Percentiles rank a stretch among this genome's conserved stretches.
Evolutionary conservation across 805 yeast species (phyloP).

Genomic region (Lipomyces orientalis): DNA sequence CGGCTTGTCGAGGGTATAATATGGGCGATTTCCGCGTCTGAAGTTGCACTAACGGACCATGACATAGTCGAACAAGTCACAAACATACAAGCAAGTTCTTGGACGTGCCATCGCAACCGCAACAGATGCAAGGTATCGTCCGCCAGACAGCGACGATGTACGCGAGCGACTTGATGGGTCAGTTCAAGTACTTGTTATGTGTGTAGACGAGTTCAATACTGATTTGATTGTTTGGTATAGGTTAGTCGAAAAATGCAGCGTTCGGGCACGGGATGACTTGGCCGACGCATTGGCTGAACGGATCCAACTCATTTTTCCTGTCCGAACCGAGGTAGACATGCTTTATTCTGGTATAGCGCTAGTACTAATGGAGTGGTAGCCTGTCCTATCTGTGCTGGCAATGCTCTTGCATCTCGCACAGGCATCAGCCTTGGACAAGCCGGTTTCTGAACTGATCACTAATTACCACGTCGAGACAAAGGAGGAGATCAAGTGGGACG

Average conservation of each 20-base stretch:
- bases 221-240: constrained; percentile 13
- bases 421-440: constrained; percentile 19
- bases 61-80: constrained; percentile 15
- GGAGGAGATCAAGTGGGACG: constrained; percentile 38
- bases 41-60: not conserved
- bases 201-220: not conserved
- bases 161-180: constrained; percentile 26
- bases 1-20: constrained; percentile 16
- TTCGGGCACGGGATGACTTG: constrained; percentile 43
- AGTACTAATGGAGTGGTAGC: constrained; percentile 5
- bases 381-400: constrained; percentile 22
- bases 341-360: not conserved
- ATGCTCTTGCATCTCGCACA: constrained; percentile 38
- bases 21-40: not conserved
- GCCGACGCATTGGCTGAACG: constrained; percentile 40
- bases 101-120: constrained; percentile 19
- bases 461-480: constrained; percentile 8
- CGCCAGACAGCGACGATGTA: constrained; percentile 18
- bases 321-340: constrained; percentile 29
- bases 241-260: constrained; percentile 41
- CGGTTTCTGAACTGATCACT: constrained; percentile 16
- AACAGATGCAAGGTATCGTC: not conserved
- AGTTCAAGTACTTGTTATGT: not conserved
- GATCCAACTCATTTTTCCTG: constrained; percentile 34
- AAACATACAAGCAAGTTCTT: constrained; percentile 14